Evolutionary conservation across 139 green algal genomes (phyloP), one percentile per base, ranked within the genome.

Genomic region (Pseudopediastrum boryanum): DNA sequence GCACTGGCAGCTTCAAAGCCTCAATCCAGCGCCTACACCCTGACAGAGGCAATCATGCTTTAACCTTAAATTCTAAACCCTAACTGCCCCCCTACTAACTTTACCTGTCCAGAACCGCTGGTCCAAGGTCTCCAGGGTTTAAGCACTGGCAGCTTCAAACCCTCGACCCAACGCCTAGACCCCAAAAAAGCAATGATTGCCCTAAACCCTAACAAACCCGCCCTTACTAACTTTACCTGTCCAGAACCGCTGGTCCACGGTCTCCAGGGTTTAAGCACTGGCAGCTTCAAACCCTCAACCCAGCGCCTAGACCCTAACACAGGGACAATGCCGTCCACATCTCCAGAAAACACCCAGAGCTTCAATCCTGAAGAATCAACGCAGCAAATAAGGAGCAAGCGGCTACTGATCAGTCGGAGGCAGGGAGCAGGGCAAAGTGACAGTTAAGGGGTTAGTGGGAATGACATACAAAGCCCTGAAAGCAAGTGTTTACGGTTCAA

Each of bases 261-360:
- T n/a, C 75, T 63, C 82, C 85, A 90, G 9, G 48, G 51, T 23
- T 69, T 36, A 36, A 21, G 29, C 0, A 89, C 54, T 6, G 78
- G 70, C 75, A 92, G 82, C 1, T 74, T 31, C 50, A 94, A 86
- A 21, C 4, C 29, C 0, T 64, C 31, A 38, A 92, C 80, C 90
- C 89, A 94, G n/a, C 74, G 64, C 16, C 88, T 82, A 3, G 84
- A 90, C 68, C 89, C 89, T 1, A 87, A 70, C 52, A 93, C 61
- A 27, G 91, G 91, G 50, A 95, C 85, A 69, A 94, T 94, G 31
- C 85, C 90, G 75, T 95, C 91, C n/a, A 94, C 81, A 63, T 95
- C 91, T 4, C 91, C 91, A 38, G 54, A 84, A 81, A 86, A 95
- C 23, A 95, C 80, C 46, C 94, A 84, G 7, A 95, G 88, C 46